These are phyloP conservation scores for Rhytidiadelphus loreus DNA, from an alignment of 225 moss, liverwort and hornwort genomes.

Conservation along the genomic window DNA sequence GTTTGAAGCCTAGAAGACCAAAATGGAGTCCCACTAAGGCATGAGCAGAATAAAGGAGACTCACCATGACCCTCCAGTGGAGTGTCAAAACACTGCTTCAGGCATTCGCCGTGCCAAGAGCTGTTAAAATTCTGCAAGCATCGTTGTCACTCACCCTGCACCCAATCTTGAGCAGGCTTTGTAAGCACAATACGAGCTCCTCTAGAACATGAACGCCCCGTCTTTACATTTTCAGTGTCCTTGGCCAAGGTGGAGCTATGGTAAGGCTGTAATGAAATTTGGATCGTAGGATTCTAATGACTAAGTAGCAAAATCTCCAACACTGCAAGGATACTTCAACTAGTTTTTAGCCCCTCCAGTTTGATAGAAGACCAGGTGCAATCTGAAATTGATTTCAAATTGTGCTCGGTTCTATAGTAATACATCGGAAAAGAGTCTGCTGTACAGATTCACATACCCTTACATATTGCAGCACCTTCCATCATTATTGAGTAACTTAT, in stretches of 20 bases:
- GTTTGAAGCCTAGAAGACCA: background rate
- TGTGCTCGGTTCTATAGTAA: background rate
- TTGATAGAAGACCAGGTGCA: background rate
- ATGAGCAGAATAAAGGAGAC: background rate
- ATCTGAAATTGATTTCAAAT: conserved; percentile 10
- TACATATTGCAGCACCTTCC: conserved; percentile 39
- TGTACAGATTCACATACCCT: conserved; percentile 8
- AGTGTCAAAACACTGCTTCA: background rate
- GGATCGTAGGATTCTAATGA: background rate
- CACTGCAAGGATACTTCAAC: background rate
- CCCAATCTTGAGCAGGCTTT: background rate
- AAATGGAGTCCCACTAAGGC: background rate
- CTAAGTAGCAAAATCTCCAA: conserved; percentile 4
- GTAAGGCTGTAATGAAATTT: background rate
- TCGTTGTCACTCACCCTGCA: background rate
- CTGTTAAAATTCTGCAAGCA: background rate
- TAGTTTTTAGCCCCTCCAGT: background rate
- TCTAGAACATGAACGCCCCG: background rate
- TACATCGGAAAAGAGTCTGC: conserved; percentile 10
- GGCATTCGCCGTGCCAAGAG: background rate
- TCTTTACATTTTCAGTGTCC: background rate
- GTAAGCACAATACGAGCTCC: background rate
- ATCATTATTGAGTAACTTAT: conserved; percentile 27
- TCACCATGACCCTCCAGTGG: background rate
- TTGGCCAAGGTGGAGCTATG: background rate